A percentile compares a stretch with the other conserved stretches of the same genome.
phyloP scores from a whole-genome alignment of 805 yeast species.

The Teunomyces panamensis region DNA sequence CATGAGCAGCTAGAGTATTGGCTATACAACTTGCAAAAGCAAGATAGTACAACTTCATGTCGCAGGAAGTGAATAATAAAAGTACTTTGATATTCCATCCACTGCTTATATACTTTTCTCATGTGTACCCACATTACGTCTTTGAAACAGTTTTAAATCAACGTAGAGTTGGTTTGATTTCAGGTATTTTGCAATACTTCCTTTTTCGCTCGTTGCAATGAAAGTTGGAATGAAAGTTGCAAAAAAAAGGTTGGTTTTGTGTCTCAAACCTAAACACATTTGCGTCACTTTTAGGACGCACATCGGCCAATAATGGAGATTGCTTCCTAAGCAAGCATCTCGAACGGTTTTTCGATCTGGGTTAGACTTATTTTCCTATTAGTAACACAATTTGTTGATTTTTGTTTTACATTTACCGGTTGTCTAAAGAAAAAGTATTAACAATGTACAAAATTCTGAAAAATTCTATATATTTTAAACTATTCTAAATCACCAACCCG shows the following conservation, averaged over 20 bases:
- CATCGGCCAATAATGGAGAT: not conserved
- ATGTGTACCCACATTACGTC: not conserved
- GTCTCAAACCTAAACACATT: not conserved
- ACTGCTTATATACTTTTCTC: not conserved
- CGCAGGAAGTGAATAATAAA: not conserved
- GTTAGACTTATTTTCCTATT: no score
- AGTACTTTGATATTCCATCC: not conserved
- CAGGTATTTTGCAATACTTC: slow-evolving; percentile 1
- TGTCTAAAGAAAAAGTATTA: not conserved
- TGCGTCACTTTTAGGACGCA: not conserved
- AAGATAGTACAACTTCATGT: not conserved
- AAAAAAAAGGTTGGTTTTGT: not conserved
- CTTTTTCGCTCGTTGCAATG: not conserved
- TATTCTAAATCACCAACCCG: slow-evolving; percentile 47
- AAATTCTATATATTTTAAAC: not conserved
- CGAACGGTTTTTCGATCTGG: no score
- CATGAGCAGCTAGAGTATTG: not conserved
- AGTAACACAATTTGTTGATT: no score
- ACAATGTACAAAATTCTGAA: not conserved
- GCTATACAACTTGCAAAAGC: not conserved
- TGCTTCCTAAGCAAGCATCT: no score
- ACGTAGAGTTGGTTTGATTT: not conserved
- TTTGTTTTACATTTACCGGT: no score
- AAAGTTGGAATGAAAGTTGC: not conserved
- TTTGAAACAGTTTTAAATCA: not conserved